Conservation (phyloP, 257 asterid genomes). For the Leptodermis oblonga region DNA sequence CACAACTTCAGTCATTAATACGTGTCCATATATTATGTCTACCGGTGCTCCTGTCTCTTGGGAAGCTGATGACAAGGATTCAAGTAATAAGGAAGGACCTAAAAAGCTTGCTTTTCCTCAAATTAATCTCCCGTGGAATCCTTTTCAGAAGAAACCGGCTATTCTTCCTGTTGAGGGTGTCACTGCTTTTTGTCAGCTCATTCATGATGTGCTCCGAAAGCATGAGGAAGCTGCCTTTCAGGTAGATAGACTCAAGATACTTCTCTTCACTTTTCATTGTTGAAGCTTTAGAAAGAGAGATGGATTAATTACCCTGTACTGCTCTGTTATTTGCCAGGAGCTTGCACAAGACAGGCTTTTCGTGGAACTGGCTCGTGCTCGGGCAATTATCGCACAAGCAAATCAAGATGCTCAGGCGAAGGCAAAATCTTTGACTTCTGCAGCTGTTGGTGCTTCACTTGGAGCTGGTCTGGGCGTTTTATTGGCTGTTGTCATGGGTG, state of each 20-base stretch:
- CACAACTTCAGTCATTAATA: slow-evolving; percentile 70
- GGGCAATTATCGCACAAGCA: slow-evolving; percentile 50
- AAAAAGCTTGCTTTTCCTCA: slow-evolving; percentile 54
- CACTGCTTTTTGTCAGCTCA: slow-evolving; percentile 56
- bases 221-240: slow-evolving; percentile 85
- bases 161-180: slow-evolving; percentile 88
- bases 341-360: slow-evolving; percentile 76
- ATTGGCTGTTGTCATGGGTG: slow-evolving; percentile 94
- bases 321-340: slow-evolving; percentile 41
- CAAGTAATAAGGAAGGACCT: slow-evolving; percentile 32
- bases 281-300: not conserved
- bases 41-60: slow-evolving; percentile 57
- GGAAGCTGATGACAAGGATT: slow-evolving; percentile 41
- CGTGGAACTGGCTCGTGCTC: slow-evolving; percentile 66
- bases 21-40: slow-evolving; percentile 88
- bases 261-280: not conserved
- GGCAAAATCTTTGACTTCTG: slow-evolving; percentile 56
- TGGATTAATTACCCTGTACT: not conserved
- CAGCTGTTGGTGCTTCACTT: slow-evolving; percentile 90
- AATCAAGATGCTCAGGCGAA: slow-evolving; percentile 50
- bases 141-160: slow-evolving; percentile 72
- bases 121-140: slow-evolving; percentile 52
- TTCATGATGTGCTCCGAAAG: slow-evolving; percentile 57
- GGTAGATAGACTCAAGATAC: slow-evolving; percentile 30
- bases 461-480: slow-evolving; percentile 95